These are phyloP conservation scores for Quambalaria eucalypti DNA, from an alignment of 1,284 basidiomycete species.

Conservation along the genomic window DNA sequence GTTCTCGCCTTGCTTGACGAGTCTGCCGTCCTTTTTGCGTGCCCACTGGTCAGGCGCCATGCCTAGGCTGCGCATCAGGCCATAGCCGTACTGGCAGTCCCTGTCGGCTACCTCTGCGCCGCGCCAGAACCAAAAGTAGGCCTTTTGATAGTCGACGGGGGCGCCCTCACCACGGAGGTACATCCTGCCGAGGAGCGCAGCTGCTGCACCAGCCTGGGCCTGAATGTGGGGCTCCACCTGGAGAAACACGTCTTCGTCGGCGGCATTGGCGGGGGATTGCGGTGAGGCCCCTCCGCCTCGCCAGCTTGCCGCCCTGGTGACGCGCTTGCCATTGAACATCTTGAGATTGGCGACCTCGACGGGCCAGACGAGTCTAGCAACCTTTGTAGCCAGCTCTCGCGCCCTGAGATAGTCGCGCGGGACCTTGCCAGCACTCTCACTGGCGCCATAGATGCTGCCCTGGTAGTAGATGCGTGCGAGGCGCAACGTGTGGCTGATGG, in stretches of 20 bases:
- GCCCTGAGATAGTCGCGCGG: slow-evolving; percentile 27
- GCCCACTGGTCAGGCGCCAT: background rate
- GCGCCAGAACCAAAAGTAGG: slow-evolving; percentile 88
- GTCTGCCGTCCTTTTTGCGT: background rate
- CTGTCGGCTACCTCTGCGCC: slow-evolving; percentile 61
- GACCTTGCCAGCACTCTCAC: slow-evolving; percentile 36
- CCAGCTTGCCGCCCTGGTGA: background rate
- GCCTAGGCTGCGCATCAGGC: slow-evolving; percentile 51
- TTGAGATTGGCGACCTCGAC: slow-evolving; percentile 11
- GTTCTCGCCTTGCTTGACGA: background rate
- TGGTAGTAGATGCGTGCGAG: slow-evolving; percentile 38
- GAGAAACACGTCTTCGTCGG: slow-evolving; percentile 23
- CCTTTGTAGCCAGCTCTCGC: slow-evolving; percentile 18
- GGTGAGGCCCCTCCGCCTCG: too few relatives aligned
- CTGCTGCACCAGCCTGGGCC: slow-evolving; percentile 23
- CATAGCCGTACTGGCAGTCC: slow-evolving; percentile 79
- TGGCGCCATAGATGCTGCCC: slow-evolving; percentile 34
- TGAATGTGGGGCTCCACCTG: slow-evolving; percentile 19
- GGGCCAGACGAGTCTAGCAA: slow-evolving; percentile 37
- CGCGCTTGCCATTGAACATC: background rate
- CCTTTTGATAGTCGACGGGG: slow-evolving; percentile 63
- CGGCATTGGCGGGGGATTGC: background rate
- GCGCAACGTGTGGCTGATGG: slow-evolving; percentile 18
- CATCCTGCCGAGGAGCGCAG: slow-evolving; percentile 67
- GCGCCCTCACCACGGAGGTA: slow-evolving; percentile 87